Conservation (phyloP, 208 protist genomes). For the Trypanosoma caninum region DNA sequence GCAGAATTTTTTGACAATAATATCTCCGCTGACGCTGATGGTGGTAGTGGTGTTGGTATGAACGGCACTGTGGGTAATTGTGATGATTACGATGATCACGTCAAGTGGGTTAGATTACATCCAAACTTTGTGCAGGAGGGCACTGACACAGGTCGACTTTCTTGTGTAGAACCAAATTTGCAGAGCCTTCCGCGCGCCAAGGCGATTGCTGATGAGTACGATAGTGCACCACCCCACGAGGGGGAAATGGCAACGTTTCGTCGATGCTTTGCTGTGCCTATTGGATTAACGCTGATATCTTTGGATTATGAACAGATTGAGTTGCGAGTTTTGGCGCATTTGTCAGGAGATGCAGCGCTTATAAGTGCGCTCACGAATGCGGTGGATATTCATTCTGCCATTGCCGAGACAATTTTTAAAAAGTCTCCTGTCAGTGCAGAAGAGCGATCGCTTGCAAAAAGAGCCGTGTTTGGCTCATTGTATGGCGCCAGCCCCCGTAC, state of each 20-base stretch:
- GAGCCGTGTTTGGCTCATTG: conserved; percentile 84
- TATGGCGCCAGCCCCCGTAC: conserved; percentile 80
- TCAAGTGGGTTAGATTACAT: conserved; percentile 38
- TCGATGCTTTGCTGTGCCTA: conserved; percentile 69
- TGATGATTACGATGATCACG: neutral
- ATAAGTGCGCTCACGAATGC: conserved; percentile 56
- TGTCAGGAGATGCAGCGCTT: conserved; percentile 66
- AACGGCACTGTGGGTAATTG: neutral
- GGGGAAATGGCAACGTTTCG: conserved; percentile 60
- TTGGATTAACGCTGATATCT: conserved; percentile 57
- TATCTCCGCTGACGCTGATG: neutral
- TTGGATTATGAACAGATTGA: conserved; percentile 93
- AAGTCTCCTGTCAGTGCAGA: conserved; percentile 57
- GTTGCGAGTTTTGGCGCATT: conserved; percentile 86
- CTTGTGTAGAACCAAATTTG: conserved; percentile 87
- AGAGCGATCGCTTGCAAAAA: conserved; percentile 77
- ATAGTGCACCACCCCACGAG: neutral
- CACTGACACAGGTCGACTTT: conserved; percentile 89
- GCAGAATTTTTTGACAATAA: conserved; percentile 16
- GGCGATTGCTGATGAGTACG: conserved; percentile 3
- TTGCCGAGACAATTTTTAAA: conserved; percentile 76
- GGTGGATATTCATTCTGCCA: conserved; percentile 71
- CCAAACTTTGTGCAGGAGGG: conserved; percentile 85
- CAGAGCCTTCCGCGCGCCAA: conserved; percentile 79
- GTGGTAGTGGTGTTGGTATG: neutral